Evolutionary conservation across 2,329 filamentous ascomycete genomes (phyloP).

Genomic region (Dothideomycetidae sp.): DNA sequence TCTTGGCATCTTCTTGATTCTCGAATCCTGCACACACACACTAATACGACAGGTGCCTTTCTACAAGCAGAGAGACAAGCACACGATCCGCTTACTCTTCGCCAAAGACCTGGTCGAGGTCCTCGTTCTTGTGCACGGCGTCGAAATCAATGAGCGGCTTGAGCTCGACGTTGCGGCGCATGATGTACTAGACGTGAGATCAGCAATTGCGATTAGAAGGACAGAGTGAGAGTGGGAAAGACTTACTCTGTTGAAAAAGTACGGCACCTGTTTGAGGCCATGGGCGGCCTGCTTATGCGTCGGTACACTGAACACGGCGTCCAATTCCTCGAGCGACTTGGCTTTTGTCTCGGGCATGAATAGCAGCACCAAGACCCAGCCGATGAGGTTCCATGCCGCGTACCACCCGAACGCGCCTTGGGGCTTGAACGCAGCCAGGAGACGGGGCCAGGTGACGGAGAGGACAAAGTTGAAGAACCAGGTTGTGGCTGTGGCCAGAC

Average conservation of each 20-base stretch:
- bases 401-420: slow-evolving; percentile 44
- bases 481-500: slow-evolving; percentile 38
- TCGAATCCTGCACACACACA: too few relatives aligned
- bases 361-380: slow-evolving; percentile 31
- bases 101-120: not conserved
- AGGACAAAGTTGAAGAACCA: slow-evolving; percentile 29
- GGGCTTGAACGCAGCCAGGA: slow-evolving; percentile 32
- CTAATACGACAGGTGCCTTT: too few relatives aligned
- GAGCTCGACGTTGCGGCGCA: not conserved
- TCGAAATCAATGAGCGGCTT: not conserved
- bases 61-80: too few relatives aligned
- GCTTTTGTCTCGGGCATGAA: slow-evolving; percentile 31
- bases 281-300: not conserved
- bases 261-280: not conserved
- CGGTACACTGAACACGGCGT: slow-evolving; percentile 14
- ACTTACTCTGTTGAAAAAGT: not conserved
- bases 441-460: slow-evolving; percentile 38
- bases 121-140: not conserved
- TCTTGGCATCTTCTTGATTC: too few relatives aligned
- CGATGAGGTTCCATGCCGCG: slow-evolving; percentile 41
- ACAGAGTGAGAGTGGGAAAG: not conserved
- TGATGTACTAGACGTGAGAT: not conserved
- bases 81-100: too few relatives aligned
- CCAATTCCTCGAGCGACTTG: slow-evolving; percentile 32
- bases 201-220: not conserved